Evolutionary conservation across 202 grass and related monocot species (phyloP).

Genomic region (Brachypodium distachyon): DNA sequence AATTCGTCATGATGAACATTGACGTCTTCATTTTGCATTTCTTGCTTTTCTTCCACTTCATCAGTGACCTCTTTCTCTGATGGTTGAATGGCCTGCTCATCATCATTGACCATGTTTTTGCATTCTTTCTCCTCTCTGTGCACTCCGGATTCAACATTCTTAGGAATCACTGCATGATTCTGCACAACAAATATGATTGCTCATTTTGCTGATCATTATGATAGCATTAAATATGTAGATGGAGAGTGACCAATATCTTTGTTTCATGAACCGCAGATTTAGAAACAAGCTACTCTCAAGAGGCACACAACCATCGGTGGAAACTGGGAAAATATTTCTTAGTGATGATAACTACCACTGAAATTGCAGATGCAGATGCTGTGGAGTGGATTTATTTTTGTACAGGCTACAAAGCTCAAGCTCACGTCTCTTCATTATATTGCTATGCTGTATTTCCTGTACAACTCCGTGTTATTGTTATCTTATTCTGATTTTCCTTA

Average conservation of each 20-base stretch:
- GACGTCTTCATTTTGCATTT: conserved; percentile 12
- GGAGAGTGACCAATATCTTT: background rate
- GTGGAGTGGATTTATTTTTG: background rate
- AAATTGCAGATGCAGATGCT: background rate
- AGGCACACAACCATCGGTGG: background rate
- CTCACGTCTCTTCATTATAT: background rate
- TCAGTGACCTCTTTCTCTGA: background rate
- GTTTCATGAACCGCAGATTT: background rate
- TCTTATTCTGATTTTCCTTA: background rate
- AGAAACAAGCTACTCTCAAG: conserved; percentile 8
- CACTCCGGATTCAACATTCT: conserved; percentile 9
- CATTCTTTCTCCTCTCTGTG: conserved; percentile 10
- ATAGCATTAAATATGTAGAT: background rate
- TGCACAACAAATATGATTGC: conserved; percentile 14
- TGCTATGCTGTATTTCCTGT: background rate
- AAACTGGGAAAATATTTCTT: background rate
- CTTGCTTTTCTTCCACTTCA: conserved; percentile 14
- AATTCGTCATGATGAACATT: conserved; percentile 11
- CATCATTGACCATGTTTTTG: conserved; percentile 16
- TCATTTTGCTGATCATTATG: conserved; percentile 18
- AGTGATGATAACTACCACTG: background rate
- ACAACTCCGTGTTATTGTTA: background rate
- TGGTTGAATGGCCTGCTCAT: conserved; percentile 4
- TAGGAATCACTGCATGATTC: conserved; percentile 14
- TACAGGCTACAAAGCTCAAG: background rate